These are phyloP conservation scores for Sphagnum fallax DNA, from an alignment of 228 moss, liverwort and hornwort genomes.

Conservation along the genomic window DNA sequence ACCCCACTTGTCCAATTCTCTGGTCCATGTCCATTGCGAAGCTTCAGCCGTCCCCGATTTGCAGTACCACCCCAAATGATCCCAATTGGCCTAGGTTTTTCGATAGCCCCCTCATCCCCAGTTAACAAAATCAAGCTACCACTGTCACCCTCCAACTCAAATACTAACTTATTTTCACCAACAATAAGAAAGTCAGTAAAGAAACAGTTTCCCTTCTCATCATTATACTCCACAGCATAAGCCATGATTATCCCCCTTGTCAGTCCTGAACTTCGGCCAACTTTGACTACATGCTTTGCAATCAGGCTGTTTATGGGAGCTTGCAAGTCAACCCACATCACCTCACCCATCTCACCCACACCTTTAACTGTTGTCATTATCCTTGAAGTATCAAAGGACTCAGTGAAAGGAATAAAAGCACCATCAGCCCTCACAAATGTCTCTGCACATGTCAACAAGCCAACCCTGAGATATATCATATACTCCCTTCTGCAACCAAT, in stretches of 20 bases:
- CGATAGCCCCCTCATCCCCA: not conserved
- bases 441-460: not conserved
- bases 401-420: conserved; percentile 7
- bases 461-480: not conserved
- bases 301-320: conserved; percentile 4
- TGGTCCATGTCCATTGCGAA: not conserved
- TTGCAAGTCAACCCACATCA: conserved; percentile 3
- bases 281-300: conserved; percentile 2
- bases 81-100: conserved; percentile 2
- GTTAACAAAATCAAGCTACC: conserved; percentile 2
- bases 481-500: not conserved
- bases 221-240: conserved; percentile 2
- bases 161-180: not conserved
- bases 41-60: not conserved
- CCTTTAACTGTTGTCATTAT: conserved; percentile 4
- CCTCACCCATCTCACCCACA: conserved; percentile 6
- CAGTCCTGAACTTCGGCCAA: not conserved
- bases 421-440: conserved; percentile 9
- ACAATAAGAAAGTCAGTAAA: conserved; percentile 1
- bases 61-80: conserved; percentile 3
- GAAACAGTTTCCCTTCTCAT: conserved; percentile 2
- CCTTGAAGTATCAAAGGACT: conserved; percentile 1
- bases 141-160: not conserved
- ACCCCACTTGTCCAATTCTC: conserved; percentile 5
- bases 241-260: conserved; percentile 1